phyloP scores from a whole-genome alignment of 495 filamentous ascomycete species.

The Sordaria brevicollis region DNA sequence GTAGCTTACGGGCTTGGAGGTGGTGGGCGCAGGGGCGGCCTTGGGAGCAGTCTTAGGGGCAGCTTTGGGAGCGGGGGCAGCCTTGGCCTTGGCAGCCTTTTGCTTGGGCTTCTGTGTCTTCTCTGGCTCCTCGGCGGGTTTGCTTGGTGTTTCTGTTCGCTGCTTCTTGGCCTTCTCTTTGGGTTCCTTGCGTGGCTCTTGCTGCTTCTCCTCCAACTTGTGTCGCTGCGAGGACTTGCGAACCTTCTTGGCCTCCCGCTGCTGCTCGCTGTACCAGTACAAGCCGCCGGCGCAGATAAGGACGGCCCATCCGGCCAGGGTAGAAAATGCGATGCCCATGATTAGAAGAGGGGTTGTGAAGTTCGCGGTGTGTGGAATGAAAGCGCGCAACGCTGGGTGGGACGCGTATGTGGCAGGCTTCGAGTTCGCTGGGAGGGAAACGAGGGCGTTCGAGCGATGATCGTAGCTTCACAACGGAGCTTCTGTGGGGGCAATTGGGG shows the following conservation, averaged over 20 bases:
- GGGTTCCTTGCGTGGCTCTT: conserved; percentile 23
- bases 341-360: background rate
- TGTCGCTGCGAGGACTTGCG: conserved; percentile 8
- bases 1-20: conserved; percentile 11
- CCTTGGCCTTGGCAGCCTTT: conserved; percentile 8
- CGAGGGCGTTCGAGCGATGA: background rate
- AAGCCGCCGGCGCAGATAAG: conserved; percentile 40
- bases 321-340: conserved; percentile 36
- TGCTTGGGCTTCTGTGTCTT: conserved; percentile 27
- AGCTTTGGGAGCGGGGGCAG: background rate
- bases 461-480: background rate
- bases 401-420: background rate
- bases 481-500: background rate
- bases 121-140: conserved; percentile 15
- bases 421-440: background rate
- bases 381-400: background rate
- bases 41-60: background rate
- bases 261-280: conserved; percentile 9
- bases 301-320: conserved; percentile 45
- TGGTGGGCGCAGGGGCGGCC: conserved; percentile 4
- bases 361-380: background rate
- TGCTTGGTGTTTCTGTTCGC: conserved; percentile 15
- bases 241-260: conserved; percentile 12
- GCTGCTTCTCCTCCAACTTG: conserved; percentile 27
- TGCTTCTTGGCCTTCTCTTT: conserved; percentile 25